Evolutionary conservation across 805 yeast genomes (phyloP).

Genomic region (Brettanomyces naardenensis): DNA sequence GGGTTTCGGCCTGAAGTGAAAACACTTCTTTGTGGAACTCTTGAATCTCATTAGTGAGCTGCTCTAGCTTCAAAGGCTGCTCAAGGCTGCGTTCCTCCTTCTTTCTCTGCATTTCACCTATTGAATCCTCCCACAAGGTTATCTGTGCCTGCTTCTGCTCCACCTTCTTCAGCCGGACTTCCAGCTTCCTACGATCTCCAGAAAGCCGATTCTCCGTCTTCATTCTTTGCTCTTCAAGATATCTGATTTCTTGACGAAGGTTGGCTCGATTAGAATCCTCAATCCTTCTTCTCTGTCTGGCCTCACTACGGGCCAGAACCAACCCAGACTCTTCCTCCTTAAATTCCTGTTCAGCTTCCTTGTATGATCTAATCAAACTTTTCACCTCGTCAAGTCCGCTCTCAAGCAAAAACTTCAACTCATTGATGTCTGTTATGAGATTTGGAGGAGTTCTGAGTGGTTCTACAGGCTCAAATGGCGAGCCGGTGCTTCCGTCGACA

Average conservation of each 20-base stretch:
- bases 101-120: slow-evolving; percentile 19
- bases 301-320: slow-evolving; percentile 27
- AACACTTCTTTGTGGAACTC: slow-evolving; percentile 22
- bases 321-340: slow-evolving; percentile 30
- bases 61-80: slow-evolving; percentile 13
- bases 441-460: slow-evolving; percentile 16
- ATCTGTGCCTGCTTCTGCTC: slow-evolving; percentile 28
- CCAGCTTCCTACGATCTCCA: slow-evolving; percentile 24
- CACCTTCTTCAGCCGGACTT: slow-evolving; percentile 22
- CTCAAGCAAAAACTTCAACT: slow-evolving; percentile 33
- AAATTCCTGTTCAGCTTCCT: slow-evolving; percentile 27
- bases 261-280: slow-evolving; percentile 34
- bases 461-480: slow-evolving; percentile 4
- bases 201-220: slow-evolving; percentile 28
- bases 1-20: slow-evolving; percentile 20
- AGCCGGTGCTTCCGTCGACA: slow-evolving; percentile 14
- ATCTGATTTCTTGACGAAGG: slow-evolving; percentile 32
- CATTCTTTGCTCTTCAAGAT: slow-evolving; percentile 33
- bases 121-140: slow-evolving; percentile 24
- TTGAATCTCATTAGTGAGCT: slow-evolving; percentile 16
- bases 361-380: slow-evolving; percentile 26
- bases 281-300: slow-evolving; percentile 31
- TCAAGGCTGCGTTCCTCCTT: slow-evolving; percentile 6
- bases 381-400: slow-evolving; percentile 34
- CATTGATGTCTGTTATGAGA: slow-evolving; percentile 33